A percentile compares a stretch with the other conserved stretches of the same genome.
Evolutionary conservation across 2,329 filamentous ascomycete species (phyloP).

Genomic region (Sclerotinia subarctica): DNA sequence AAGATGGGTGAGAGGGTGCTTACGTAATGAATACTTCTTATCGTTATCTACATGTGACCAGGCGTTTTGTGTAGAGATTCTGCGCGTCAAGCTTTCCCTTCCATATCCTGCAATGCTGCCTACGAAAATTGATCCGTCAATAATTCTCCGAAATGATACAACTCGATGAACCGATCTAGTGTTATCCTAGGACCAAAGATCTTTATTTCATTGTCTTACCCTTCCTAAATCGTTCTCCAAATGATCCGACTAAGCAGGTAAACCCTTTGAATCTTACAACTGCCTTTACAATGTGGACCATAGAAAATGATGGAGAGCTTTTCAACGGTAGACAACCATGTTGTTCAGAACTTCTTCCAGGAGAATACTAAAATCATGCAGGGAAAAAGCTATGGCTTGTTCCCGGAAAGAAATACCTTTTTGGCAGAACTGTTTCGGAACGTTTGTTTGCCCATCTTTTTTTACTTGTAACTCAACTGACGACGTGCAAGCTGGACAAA

Average conservation of each 20-base stretch:
- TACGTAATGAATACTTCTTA: background rate
- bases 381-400: slow-evolving; percentile 77
- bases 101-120: background rate
- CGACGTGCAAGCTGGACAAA: slow-evolving; percentile 52
- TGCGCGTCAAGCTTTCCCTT: slow-evolving; percentile 2
- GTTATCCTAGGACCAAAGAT: background rate
- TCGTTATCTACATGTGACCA: slow-evolving; percentile 13
- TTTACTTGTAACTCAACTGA: background rate
- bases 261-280: background rate
- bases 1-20: background rate
- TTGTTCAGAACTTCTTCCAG: background rate
- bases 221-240: no score
- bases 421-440: slow-evolving; percentile 73
- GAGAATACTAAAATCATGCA: slow-evolving; percentile 35
- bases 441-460: slow-evolving; percentile 41
- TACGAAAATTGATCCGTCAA: background rate
- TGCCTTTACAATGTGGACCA: slow-evolving; percentile 3
- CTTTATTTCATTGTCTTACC: background rate
- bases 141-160: background rate
- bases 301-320: slow-evolving; percentile 6
- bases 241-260: background rate
- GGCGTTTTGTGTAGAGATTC: background rate
- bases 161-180: background rate
- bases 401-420: slow-evolving; percentile 80
- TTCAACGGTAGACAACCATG: background rate